Evolutionary conservation across 441 rosid genomes (phyloP).

Genomic region (Corymbia calophylla): DNA sequence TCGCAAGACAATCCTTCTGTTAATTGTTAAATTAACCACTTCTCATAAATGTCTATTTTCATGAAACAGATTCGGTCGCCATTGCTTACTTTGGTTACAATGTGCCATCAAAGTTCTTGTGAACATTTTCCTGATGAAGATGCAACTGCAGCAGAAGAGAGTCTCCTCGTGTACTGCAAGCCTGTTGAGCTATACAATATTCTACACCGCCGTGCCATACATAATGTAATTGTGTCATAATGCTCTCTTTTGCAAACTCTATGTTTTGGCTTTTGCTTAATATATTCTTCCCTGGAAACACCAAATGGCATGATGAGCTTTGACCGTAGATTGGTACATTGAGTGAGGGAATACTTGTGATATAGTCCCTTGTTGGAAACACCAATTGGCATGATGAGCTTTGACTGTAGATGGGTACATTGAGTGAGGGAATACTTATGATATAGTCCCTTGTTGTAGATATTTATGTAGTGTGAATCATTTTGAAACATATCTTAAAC

Average conservation of each 20-base stretch:
- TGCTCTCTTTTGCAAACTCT: background rate
- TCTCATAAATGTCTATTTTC: background rate
- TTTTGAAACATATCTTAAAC: background rate
- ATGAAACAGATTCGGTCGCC: background rate
- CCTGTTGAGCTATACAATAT: constrained; percentile 13
- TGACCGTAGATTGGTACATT: background rate
- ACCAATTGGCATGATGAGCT: background rate
- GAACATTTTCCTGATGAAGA: constrained; percentile 5
- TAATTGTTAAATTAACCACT: background rate
- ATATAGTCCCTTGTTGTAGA: background rate
- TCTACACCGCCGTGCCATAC: constrained; percentile 5
- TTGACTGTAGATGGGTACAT: background rate
- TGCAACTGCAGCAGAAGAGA: constrained; percentile 6
- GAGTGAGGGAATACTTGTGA: background rate
- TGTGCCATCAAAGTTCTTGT: constrained; percentile 13
- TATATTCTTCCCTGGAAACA: background rate
- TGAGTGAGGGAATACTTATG: background rate
- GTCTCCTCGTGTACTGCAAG: constrained; percentile 9
- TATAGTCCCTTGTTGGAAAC: background rate
- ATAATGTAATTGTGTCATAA: background rate
- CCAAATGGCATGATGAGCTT: background rate
- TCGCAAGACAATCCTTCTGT: background rate
- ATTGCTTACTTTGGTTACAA: background rate
- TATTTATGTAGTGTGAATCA: background rate
- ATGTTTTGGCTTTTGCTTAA: background rate